A percentile compares a stretch with the other conserved stretches of the same genome.
These are phyloP conservation scores for Taiwanofungus camphoratus DNA, from an alignment of 1,284 basidiomycete species.

Conservation along the genomic window DNA sequence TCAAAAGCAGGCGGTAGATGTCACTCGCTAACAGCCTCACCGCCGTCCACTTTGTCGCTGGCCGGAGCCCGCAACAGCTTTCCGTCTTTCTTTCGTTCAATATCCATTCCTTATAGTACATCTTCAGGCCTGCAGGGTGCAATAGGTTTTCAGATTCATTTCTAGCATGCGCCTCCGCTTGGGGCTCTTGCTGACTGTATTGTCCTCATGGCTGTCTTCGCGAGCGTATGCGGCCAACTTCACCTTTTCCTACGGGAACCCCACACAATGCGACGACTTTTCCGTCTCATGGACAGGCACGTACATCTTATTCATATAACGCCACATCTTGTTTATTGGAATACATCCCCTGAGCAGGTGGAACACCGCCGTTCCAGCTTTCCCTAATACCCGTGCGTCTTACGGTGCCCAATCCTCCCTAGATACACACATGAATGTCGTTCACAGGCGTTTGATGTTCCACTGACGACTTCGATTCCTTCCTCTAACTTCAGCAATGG, in stretches of 20 bases:
- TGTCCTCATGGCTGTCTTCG: constrained; percentile 20
- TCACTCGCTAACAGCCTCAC: no score
- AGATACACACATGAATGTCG: neutral
- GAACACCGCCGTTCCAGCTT: constrained; percentile 55
- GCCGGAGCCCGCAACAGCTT: no score
- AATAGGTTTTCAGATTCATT: no score
- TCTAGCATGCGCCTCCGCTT: no score
- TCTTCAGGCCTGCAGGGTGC: no score
- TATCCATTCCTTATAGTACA: no score
- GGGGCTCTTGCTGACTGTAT: constrained; percentile 18
- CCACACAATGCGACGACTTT: constrained; percentile 58
- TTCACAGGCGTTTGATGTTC: constrained; percentile 44
- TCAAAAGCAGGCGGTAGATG: no score
- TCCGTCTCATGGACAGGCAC: constrained; percentile 59
- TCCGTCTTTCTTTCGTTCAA: no score
- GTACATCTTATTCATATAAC: constrained; percentile 14
- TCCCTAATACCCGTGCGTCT: constrained; percentile 53
- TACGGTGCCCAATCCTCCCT: neutral
- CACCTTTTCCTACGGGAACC: constrained; percentile 41
- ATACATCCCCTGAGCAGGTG: constrained; percentile 37
- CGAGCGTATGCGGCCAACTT: constrained; percentile 39
- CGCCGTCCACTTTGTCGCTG: no score
- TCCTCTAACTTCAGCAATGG: constrained; percentile 45
- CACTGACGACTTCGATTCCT: constrained; percentile 54
- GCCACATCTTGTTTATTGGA: neutral